These are phyloP conservation scores for Nicotiana paniculata DNA, from an alignment of 257 asterid genomes.

Conservation along the genomic window DNA sequence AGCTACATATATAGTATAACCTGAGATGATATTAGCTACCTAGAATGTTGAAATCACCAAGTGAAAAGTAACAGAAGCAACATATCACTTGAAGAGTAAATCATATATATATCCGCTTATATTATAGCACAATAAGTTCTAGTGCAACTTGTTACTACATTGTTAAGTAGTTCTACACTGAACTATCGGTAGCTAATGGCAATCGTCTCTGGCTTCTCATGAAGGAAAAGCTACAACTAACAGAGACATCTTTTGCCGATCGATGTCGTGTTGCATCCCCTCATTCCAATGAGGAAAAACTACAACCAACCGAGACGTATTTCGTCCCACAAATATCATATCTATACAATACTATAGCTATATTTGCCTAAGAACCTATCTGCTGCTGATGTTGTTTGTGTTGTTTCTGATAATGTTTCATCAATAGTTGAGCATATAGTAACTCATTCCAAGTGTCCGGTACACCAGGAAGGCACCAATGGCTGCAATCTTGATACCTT, in stretches of 20 bases:
- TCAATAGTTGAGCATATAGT: slow-evolving; percentile 60
- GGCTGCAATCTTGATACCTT: slow-evolving; percentile 75
- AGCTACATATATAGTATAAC: too few species aligned
- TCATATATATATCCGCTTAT: too few species aligned
- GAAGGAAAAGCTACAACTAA: neutral
- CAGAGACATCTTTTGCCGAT: too few species aligned
- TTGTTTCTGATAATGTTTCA: slow-evolving; percentile 12
- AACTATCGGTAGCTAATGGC: neutral
- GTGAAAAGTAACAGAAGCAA: too few species aligned
- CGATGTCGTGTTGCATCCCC: too few species aligned
- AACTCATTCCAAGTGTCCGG: slow-evolving; percentile 92
- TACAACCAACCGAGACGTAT: neutral
- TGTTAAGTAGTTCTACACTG: neutral
- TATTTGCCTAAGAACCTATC: neutral
- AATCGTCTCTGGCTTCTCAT: neutral
- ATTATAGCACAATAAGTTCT: neutral
- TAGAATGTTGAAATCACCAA: too few species aligned
- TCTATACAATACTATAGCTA: neutral
- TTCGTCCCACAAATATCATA: neutral
- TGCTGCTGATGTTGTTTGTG: neutral
- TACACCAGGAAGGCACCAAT: slow-evolving; percentile 95
- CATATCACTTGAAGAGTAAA: too few species aligned
- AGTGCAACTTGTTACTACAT: neutral
- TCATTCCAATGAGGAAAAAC: neutral
- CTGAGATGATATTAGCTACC: too few species aligned